A percentile compares a stretch with the other conserved stretches of the same genome.
These are phyloP conservation scores for Boletus barrowsii DNA, from an alignment of 768 basidiomycete species.

Conservation along the genomic window DNA sequence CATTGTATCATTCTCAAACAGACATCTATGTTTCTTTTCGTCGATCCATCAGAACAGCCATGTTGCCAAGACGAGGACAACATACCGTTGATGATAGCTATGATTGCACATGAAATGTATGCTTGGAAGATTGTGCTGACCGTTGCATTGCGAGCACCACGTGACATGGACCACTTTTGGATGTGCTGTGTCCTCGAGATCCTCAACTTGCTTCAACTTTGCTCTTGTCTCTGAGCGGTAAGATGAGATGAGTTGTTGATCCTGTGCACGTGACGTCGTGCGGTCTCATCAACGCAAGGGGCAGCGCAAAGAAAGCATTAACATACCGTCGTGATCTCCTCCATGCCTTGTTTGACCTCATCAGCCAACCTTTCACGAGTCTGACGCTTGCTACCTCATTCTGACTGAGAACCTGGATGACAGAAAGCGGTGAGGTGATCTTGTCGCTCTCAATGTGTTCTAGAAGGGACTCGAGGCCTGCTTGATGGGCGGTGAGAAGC, in stretches of 20 bases:
- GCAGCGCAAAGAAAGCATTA: neutral
- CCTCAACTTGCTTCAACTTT: constrained; percentile 81
- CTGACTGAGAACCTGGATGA: constrained; percentile 84
- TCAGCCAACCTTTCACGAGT: constrained; percentile 88
- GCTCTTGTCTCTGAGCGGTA: constrained; percentile 81
- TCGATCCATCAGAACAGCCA: neutral
- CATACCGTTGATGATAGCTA: constrained; percentile 86
- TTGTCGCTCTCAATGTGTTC: constrained; percentile 75
- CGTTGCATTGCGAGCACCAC: constrained; percentile 84
- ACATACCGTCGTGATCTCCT: constrained; percentile 79
- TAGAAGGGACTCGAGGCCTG: constrained; percentile 68
- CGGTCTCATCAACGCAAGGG: neutral
- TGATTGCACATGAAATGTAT: constrained; percentile 99
- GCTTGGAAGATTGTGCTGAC: constrained; percentile 87
- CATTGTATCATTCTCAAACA: constrained; percentile 88
- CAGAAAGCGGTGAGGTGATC: constrained; percentile 85
- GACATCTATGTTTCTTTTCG: constrained; percentile 61
- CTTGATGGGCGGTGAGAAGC: constrained; percentile 65
- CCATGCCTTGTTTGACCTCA: constrained; percentile 65
- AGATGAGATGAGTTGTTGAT: constrained; percentile 78
- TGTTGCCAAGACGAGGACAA: neutral
- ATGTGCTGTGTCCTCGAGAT: constrained; percentile 71
- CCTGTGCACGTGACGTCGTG: constrained; percentile 43
- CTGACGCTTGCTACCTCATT: constrained; percentile 91
- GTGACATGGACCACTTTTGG: constrained; percentile 94